A percentile compares a stretch with the other conserved stretches of the same genome.
phyloP scores from a whole-genome alignment of 2,329 filamentous ascomycete species.

The Exophiala viscosa region DNA sequence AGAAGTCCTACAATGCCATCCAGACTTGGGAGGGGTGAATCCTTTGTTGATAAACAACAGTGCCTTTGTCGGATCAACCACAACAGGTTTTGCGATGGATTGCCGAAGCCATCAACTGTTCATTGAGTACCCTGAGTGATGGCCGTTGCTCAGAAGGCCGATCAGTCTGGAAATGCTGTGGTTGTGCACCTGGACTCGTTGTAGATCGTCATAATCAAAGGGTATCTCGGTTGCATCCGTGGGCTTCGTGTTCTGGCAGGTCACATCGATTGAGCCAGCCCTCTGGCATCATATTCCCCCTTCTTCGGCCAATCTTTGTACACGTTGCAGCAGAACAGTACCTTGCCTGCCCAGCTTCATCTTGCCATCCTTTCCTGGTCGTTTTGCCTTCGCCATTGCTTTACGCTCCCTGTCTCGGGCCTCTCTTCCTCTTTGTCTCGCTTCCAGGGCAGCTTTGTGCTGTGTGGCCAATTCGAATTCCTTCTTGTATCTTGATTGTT shows the following conservation, averaged over 20 bases:
- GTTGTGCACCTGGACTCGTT: background rate
- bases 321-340: conserved; percentile 69
- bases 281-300: conserved; percentile 17
- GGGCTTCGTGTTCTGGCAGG: background rate
- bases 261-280: background rate
- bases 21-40: too few species aligned
- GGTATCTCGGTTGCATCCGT: background rate
- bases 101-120: too few species aligned
- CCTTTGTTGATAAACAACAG: too few species aligned
- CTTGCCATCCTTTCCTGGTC: conserved; percentile 64
- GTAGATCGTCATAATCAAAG: too few species aligned
- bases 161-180: too few species aligned
- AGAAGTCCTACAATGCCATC: too few species aligned
- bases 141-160: too few species aligned
- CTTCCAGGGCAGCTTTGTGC: conserved; percentile 56
- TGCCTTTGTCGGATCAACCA: too few species aligned
- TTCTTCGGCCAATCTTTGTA: conserved; percentile 65
- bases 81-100: too few species aligned
- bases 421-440: conserved; percentile 41
- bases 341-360: conserved; percentile 80
- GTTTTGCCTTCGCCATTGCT: conserved; percentile 59
- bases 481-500: conserved; percentile 57
- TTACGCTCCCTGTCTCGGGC: conserved; percentile 66
- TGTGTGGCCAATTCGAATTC: conserved; percentile 65
- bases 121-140: too few species aligned